Evolutionary conservation across 192 early-diverging fungal genomes (phyloP).

Genomic region (Coemansia sp.): DNA sequence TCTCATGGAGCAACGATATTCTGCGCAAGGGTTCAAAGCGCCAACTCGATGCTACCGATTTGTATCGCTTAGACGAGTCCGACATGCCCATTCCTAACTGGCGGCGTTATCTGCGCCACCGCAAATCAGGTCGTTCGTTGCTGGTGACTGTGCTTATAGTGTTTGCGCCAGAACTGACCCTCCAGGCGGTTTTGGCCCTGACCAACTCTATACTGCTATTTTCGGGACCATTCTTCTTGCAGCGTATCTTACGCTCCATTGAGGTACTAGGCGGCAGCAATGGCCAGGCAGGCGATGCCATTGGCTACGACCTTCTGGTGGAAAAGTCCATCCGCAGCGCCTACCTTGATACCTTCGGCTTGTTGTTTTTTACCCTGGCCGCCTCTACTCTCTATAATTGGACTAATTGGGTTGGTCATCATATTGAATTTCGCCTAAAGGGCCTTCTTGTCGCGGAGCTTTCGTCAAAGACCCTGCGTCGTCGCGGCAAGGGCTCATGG

Average conservation of each 20-base stretch:
- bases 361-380: constrained; percentile 56
- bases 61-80: constrained; percentile 57
- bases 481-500: constrained; percentile 63
- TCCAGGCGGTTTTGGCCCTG: constrained; percentile 46
- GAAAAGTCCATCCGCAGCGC: constrained; percentile 27
- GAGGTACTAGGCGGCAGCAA: constrained; percentile 34
- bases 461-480: constrained; percentile 63
- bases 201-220: constrained; percentile 36
- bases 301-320: background rate
- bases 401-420: constrained; percentile 66
- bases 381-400: constrained; percentile 54
- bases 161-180: constrained; percentile 48
- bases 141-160: constrained; percentile 31
- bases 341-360: constrained; percentile 63
- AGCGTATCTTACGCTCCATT: constrained; percentile 60
- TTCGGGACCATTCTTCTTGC: constrained; percentile 61
- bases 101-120: constrained; percentile 27
- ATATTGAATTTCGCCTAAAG: constrained; percentile 62
- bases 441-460: constrained; percentile 67
- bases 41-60: constrained; percentile 61
- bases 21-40: constrained; percentile 57
- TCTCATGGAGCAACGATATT: constrained; percentile 63
- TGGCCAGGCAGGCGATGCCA: no score
- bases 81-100: constrained; percentile 56
- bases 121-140: constrained; percentile 36